Base-by-base conservation (phyloP, 768 basidiomycete species). In the Myochromella boudieri region DNA sequence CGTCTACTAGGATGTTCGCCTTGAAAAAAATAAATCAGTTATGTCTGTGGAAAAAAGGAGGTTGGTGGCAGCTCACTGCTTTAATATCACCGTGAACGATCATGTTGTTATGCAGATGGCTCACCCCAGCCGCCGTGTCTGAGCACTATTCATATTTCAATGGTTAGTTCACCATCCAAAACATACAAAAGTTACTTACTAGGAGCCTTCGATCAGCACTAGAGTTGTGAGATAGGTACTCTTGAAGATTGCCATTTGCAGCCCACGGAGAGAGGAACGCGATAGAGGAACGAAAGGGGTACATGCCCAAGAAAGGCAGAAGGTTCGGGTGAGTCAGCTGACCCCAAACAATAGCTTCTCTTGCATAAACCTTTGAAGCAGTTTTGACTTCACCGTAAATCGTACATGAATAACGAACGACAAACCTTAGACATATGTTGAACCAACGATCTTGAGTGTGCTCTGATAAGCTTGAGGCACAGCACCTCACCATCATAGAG, bases 1-100 rank as follows among this genome's bases (percentile, higher is more conserved):
- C 57, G 4, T 70, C 70, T 6, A 79, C 63, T 17, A 78, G 64
- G 44, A 79, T 71, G 46, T 78, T 78, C 7, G 70, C 71, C 9
- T 62, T n/a, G n/a, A 21, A 8, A 2, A 37, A 41, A 15, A n/a
- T n/a, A n/a, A n/a, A n/a, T n/a, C n/a, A n/a, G 7, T 22, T 24
- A 9, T 29, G 12, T 15, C 25, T 4, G 33, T 3, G 17, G 25
- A 8, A 8, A 38, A 3, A 20, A 31, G 34, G 11, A 28, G 10
- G 7, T 18, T n/a, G 4, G 29, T 7, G 32, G 6, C n/a, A n/a
- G n/a, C n/a, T n/a, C 34, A 65, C 63, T 28, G 68, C 71, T 50
- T 71, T 73, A 18, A 77, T 59, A 41, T 77, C 74, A 1, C 74
- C 74, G 40, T 74, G 76, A n/a, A 74, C 60, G 17, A 77, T 61